Evolutionary conservation across 129 eudicot genomes (phyloP).

Genomic region (Lactuca sativa): DNA sequence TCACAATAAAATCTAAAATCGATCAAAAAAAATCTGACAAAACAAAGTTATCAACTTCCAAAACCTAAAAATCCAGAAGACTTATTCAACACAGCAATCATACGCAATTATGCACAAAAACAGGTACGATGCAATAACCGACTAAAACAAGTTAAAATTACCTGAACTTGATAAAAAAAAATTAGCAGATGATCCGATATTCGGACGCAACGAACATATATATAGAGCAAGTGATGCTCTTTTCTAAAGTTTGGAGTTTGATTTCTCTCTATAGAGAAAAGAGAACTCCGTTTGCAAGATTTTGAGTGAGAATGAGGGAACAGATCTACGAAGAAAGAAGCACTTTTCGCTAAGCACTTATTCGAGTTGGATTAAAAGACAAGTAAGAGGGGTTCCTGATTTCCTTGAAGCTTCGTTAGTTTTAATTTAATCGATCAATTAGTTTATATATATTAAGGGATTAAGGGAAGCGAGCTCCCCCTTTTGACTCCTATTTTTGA

Average conservation of each 20-base stretch:
- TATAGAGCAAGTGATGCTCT: constrained; percentile 15
- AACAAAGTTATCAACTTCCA: neutral
- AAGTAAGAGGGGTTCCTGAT: neutral
- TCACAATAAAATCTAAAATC: constrained; percentile 4
- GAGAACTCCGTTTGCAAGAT: neutral
- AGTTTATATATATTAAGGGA: neutral
- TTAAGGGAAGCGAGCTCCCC: constrained; percentile 19
- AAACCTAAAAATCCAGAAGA: constrained; percentile 8
- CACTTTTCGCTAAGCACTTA: constrained; percentile 1
- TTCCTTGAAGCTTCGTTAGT: constrained; percentile 34
- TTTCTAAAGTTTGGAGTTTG: constrained; percentile 7
- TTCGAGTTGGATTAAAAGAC: neutral
- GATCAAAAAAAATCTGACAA: constrained; percentile 8
- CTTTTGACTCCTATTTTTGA: constrained; percentile 17
- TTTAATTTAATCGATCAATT: neutral
- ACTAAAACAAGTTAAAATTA: constrained; percentile 23
- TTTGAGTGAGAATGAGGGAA: constrained; percentile 32
- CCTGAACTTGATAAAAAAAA: constrained; percentile 24
- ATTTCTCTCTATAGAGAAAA: constrained; percentile 11
- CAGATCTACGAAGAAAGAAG: constrained; percentile 18
- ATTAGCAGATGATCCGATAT: constrained; percentile 17
- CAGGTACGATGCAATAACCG: constrained; percentile 4
- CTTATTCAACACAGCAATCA: constrained; percentile 4
- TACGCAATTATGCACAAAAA: neutral
- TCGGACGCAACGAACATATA: constrained; percentile 7